Evolutionary conservation across 192 early-diverging fungal species (phyloP), one percentile per base, ranked within the genome.

Genomic region (Coemansia sp.): DNA sequence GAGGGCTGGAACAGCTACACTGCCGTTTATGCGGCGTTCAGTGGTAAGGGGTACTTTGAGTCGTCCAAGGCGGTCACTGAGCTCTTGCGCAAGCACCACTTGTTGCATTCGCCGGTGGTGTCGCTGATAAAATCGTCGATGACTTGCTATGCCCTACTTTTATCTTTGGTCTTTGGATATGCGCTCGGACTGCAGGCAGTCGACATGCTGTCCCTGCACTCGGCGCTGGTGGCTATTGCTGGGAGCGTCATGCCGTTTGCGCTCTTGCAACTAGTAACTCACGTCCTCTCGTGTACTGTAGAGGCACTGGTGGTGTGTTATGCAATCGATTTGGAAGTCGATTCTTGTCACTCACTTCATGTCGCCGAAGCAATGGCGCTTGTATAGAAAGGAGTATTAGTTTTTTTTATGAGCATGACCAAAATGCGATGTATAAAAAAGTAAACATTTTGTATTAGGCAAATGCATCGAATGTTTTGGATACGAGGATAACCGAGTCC

Each of bases 271-370:
- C 49, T 82, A 33, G 75, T 72, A 30, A 82, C 80, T 0, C 80
- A 82, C 44, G 68, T 82, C 44, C 50, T 82, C 17, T 70, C 75
- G 0, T 82, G 80, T 30, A 77, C 75, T 3, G 80, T 82, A 4
- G 80, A 82, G 28, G 72, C 80, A 0, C 37, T 82, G 65, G 80
- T 82, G 6, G 72, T 82, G 3, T 82, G 80, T 50, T 77, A 82
- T 74, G 80, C 80, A 0, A 74, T 82, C 14, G 80, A 82, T 30
- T 28, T 82, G 66, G 80, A 82, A 30, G 59, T 77, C 3, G 69
- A 74, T 11, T 74, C 80, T 5, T 82, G 80, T 49, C 80, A 82
- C 21, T 82, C 80, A 17, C 44, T 77, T 21, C 70, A 82, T 50
- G 80, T 82, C 3, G 75, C 75, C 2, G 68, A 82, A 35, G 69